phyloP scores from a whole-genome alignment of 108 stramenopile genomes.

The Cyclotella choctawhatcheeana region DNA sequence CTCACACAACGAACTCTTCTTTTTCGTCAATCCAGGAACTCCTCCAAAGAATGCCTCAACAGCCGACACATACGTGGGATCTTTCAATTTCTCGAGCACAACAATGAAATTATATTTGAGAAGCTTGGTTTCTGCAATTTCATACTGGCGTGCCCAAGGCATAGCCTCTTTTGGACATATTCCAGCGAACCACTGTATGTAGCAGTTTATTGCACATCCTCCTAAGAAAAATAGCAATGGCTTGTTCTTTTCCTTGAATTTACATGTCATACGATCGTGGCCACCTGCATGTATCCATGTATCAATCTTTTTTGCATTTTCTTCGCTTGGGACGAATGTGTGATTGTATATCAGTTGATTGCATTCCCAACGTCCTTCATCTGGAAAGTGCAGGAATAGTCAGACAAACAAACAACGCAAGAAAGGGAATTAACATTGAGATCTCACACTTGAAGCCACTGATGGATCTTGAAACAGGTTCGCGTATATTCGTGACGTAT shows the following conservation, averaged over 20 bases:
- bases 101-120: conserved; percentile 39
- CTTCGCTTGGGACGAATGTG: conserved; percentile 33
- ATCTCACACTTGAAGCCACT: conserved; percentile 45
- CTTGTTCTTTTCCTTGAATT: neutral
- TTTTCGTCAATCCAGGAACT: conserved; percentile 23
- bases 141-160: conserved; percentile 10
- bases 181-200: conserved; percentile 42
- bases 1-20: conserved; percentile 30
- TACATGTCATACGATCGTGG: conserved; percentile 2
- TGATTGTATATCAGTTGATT: conserved; percentile 16
- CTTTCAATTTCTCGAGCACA: conserved; percentile 20
- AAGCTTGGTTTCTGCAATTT: conserved; percentile 20
- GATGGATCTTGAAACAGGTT: conserved; percentile 40
- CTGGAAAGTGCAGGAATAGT: too few species aligned
- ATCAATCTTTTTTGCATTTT: conserved; percentile 22
- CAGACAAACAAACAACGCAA: too few species aligned
- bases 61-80: conserved; percentile 28
- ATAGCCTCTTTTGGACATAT: conserved; percentile 12
- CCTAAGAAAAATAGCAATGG: conserved; percentile 10
- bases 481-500: conserved; percentile 42
- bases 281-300: conserved; percentile 35
- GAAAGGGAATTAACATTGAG: too few species aligned
- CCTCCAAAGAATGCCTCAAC: conserved; percentile 38
- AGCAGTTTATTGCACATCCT: conserved; percentile 28
- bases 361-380: conserved; percentile 40